Evolutionary conservation across 2,329 filamentous ascomycete species (phyloP).

Genomic region (Chalaropsis ovoidea): DNA sequence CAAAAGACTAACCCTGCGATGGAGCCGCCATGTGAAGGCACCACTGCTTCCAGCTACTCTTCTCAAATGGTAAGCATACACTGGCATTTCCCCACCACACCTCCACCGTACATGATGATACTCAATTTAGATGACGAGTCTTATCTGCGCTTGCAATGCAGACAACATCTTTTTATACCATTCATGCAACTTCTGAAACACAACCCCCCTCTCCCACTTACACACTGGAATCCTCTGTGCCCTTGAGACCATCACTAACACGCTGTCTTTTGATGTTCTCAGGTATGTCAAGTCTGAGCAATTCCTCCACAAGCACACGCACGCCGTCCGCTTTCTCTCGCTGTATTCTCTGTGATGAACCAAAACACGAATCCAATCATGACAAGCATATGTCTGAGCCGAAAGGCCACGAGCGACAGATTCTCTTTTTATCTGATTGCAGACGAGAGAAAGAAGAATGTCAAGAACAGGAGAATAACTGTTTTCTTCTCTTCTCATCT

Average conservation of each 20-base stretch:
- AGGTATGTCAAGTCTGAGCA: not conserved
- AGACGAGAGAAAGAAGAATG: not conserved
- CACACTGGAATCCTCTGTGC: not conserved
- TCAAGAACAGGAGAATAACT: not conserved
- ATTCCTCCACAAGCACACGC: not conserved
- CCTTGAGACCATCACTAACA: conserved; percentile 1
- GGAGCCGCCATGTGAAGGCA: not conserved
- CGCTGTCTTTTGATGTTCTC: not conserved
- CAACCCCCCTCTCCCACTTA: conserved; percentile 21
- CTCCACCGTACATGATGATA: conserved; percentile 33
- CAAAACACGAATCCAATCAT: conserved; percentile 57
- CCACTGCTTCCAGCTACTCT: not conserved
- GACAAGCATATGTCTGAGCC: conserved; percentile 99
- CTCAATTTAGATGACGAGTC: conserved; percentile 62
- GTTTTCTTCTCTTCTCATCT: not conserved
- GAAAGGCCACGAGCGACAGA: conserved; percentile 33
- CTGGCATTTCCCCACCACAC: not conserved
- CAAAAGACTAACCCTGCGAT: not conserved
- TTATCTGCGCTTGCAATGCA: conserved; percentile 63
- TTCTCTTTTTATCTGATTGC: conserved; percentile 24
- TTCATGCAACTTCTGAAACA: conserved; percentile 55
- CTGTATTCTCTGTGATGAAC: conserved; percentile 25
- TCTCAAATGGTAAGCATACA: conserved; percentile 23
- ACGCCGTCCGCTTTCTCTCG: not conserved
- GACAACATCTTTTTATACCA: conserved; percentile 57